A percentile compares a stretch with the other conserved stretches of the same genome.
Conservation (phyloP, 495 filamentous ascomycete species). For the Pyronema domesticum region DNA sequence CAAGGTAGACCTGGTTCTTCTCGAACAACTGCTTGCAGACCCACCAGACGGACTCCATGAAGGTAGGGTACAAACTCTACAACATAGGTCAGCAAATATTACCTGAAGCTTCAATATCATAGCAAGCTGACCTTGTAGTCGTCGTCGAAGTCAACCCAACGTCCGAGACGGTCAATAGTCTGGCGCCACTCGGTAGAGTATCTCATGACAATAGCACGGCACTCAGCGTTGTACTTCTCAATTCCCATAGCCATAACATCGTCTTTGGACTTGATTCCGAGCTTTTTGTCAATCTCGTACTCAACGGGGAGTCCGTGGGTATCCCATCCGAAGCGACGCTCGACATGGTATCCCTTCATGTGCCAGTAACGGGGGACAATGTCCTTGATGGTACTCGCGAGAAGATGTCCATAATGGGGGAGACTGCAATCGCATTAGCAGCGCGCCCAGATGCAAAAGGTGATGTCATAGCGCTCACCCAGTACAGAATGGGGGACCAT, state of each 20-base stretch:
- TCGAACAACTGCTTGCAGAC: constrained; percentile 84
- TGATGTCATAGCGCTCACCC: constrained; percentile 22
- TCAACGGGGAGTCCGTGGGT: constrained; percentile 94
- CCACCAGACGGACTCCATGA: constrained; percentile 97
- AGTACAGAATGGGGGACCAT: constrained; percentile 46
- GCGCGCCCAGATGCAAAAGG: too few relatives aligned
- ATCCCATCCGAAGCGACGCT: constrained; percentile 58
- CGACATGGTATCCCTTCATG: constrained; percentile 85
- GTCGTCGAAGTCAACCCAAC: constrained; percentile 98
- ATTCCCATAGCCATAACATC: constrained; percentile 78
- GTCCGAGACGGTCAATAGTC: constrained; percentile 75
- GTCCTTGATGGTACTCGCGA: constrained; percentile 94
- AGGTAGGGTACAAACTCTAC: constrained; percentile 78
- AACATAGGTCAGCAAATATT: neutral
- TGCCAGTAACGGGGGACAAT: constrained; percentile 95
- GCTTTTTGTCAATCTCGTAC: constrained; percentile 96
- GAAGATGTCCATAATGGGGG: constrained; percentile 84
- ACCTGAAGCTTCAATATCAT: neutral
- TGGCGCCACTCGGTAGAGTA: constrained; percentile 77
- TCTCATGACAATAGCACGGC: constrained; percentile 84
- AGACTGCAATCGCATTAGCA: constrained; percentile 35
- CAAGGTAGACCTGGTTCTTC: constrained; percentile 74
- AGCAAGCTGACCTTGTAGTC: constrained; percentile 62
- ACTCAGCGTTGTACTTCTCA: constrained; percentile 83
- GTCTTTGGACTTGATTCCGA: constrained; percentile 72